Base-by-base conservation (phyloP, 768 basidiomycete species). In the Tylopilus sp. region DNA sequence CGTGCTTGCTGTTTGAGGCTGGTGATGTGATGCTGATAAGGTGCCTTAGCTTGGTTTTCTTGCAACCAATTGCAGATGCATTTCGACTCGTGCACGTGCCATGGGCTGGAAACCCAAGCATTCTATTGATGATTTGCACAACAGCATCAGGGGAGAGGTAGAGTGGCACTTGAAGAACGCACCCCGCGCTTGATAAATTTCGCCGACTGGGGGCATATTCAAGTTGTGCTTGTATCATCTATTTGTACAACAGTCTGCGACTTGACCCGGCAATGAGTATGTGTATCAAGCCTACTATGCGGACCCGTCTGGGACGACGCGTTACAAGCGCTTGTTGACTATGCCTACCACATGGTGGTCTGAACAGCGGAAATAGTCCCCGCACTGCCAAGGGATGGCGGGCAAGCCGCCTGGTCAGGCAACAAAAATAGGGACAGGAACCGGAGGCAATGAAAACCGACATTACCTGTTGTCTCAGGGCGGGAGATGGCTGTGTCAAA, bases 31-130 rank as follows among this genome's bases (percentile, higher is more conserved):
- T 30, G 18, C 38, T 57, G 36, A 52, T 44, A 7, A 9, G 11
- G 20, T 8, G 15, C 35, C 11, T 31, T 11, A 67, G 67, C 33
- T 61, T 1, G 21, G 6, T 3, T 50, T 41, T 5, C 47, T 63
- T 4, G 69, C 65, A 22, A 62, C 59, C 10, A 59, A 63, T 44
- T 67, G 63, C 3, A 53, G 38, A 38, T 55, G 54, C 4, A 53
- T 25, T 23, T 59, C 61, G 17, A 58, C 31, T 39, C 55, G 69
- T 6, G 56, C 48, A 11, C 58, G 60, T 17, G 55, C 51, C 1
- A 47, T 69, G 18, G 67, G 68, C 1, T 69, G 69, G 69, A 35
- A 59, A 38, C 65, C 68, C 4, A 70, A 59, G 39, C n/a, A 75
- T 47, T 71, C 71, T 0, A 45, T 52, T 0, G 58, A 65, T 6